Base-by-base conservation (phyloP, 805 yeast species). In the Sungouiozyma intestinalis region DNA sequence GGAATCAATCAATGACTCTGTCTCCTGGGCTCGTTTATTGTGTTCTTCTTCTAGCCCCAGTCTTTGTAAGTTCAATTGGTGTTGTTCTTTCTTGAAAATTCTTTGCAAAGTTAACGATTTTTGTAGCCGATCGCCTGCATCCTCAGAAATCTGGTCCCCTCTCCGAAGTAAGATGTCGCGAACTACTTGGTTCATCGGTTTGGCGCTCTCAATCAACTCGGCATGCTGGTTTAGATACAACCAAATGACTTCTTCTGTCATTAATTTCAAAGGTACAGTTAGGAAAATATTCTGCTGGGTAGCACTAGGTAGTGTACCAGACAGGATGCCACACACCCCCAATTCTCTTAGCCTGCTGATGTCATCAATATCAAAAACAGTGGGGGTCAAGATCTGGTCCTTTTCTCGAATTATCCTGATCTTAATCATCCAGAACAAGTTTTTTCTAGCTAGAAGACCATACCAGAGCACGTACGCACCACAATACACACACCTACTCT, bases 211-310 rank as follows among this genome's bases (percentile, higher is more conserved):
- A 3, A 34, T 40, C n/a, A 65, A 51, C 1, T 60, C 64, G 0
- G 72, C 77, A 16, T 58, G 52, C 0, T 65, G 64, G 4, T 63
- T 52, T 3, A 65, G 63, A 7, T 80, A 66, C 21, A 87, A 64
- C 76, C 84, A 84, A 9, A 76, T 47, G 0, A 79, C 76, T 53
- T 90, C 97, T 59, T 85, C 94, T 0, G 75, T 60, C 62, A 77
- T 70, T 36, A 90, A 64, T 52, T 77, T 76, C 40, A 92, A 60
- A 0, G 98, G 98, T 2, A 88, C 62, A 0, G 95, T 94, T 34
- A 85, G 65, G 53, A 88, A 82, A n/a, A 79, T 68, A 54, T 86
- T 87, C 55, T 90, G 98, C 58, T 92, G 98, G 2, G 97, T 92
- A n/a, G 88, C 86, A 38, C 77, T 71, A 0, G 96, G 84, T 24